phyloP scores from a whole-genome alignment of 202 grass and related monocot species.

The Hordeum pubiflorum region DNA sequence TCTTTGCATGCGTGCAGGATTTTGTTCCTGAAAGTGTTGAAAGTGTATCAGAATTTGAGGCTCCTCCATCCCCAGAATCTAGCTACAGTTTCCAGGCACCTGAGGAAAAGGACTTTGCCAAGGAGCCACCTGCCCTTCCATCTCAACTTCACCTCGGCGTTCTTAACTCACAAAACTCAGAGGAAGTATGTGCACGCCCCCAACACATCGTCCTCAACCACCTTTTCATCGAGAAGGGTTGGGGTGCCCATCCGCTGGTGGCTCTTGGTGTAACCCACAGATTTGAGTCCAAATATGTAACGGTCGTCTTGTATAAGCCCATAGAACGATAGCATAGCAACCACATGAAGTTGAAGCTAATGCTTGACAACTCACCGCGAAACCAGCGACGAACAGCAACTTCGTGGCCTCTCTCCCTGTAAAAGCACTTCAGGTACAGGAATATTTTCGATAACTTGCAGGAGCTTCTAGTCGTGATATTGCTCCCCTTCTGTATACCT shows the following conservation, averaged over 20 bases:
- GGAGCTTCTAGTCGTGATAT: conserved; percentile 17
- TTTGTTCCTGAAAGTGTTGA: conserved; percentile 85
- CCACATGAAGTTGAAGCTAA: conserved; percentile 25
- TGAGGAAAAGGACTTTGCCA: conserved; percentile 78
- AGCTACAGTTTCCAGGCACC: conserved; percentile 73
- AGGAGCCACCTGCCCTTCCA: conserved; percentile 80
- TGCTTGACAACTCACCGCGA: conserved; percentile 44
- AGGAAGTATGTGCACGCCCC: conserved; percentile 54
- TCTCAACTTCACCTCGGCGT: conserved; percentile 73
- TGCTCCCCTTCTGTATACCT: conserved; percentile 20
- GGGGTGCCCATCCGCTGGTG: conserved; percentile 65
- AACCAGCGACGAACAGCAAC: conserved; percentile 24
- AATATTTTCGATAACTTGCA: conserved; percentile 30
- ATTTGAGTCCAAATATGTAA: conserved; percentile 91
- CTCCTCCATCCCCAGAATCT: conserved; percentile 64
- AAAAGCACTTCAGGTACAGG: conserved; percentile 39
- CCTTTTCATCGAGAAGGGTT: conserved; percentile 90
- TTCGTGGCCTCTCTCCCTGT: conserved; percentile 23
- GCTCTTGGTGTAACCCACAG: conserved; percentile 85
- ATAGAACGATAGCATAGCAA: conserved; percentile 54
- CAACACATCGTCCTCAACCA: conserved; percentile 91
- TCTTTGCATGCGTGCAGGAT: conserved; percentile 45
- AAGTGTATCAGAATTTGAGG: conserved; percentile 76
- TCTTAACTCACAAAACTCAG: conserved; percentile 58
- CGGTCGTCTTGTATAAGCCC: conserved; percentile 82